These are phyloP conservation scores for Emydomyces testavorans DNA, from an alignment of 2,329 filamentous ascomycete genomes.

Conservation along the genomic window DNA sequence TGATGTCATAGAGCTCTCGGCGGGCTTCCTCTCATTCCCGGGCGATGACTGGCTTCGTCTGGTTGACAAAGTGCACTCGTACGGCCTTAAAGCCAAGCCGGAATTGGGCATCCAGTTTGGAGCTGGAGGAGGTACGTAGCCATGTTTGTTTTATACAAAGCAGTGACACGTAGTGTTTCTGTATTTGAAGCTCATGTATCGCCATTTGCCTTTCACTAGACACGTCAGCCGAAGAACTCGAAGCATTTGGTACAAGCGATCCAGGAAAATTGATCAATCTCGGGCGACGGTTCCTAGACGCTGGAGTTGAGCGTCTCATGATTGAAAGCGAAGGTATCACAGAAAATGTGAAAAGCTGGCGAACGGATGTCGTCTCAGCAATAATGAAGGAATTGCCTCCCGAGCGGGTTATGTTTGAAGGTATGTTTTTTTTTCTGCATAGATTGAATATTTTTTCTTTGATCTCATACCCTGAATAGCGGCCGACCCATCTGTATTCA, in stretches of 20 bases:
- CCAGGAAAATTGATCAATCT: slow-evolving; percentile 41
- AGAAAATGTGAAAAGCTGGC: slow-evolving; percentile 45
- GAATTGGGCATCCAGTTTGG: slow-evolving; percentile 49
- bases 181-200: neutral
- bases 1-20: slow-evolving; percentile 45
- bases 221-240: slow-evolving; percentile 38
- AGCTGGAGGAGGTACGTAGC: slow-evolving; percentile 35
- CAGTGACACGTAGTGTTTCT: neutral
- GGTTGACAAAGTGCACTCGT: slow-evolving; percentile 38
- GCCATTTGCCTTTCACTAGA: slow-evolving; percentile 23
- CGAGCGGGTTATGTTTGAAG: slow-evolving; percentile 48
- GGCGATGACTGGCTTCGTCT: slow-evolving; percentile 44
- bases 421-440: neutral
- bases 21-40: slow-evolving; percentile 45
- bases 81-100: slow-evolving; percentile 43
- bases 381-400: slow-evolving; percentile 42
- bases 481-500: slow-evolving; percentile 45
- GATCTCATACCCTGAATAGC: slow-evolving; percentile 22
- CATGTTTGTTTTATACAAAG: neutral
- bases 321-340: slow-evolving; percentile 51
- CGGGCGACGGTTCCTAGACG: slow-evolving; percentile 41
- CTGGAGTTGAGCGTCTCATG: slow-evolving; percentile 46
- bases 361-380: slow-evolving; percentile 44
- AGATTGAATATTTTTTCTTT: neutral
- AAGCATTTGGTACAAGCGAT: slow-evolving; percentile 40